Conservation (phyloP, 2,329 filamentous ascomycete genomes). For the Penicillium expansum region DNA sequence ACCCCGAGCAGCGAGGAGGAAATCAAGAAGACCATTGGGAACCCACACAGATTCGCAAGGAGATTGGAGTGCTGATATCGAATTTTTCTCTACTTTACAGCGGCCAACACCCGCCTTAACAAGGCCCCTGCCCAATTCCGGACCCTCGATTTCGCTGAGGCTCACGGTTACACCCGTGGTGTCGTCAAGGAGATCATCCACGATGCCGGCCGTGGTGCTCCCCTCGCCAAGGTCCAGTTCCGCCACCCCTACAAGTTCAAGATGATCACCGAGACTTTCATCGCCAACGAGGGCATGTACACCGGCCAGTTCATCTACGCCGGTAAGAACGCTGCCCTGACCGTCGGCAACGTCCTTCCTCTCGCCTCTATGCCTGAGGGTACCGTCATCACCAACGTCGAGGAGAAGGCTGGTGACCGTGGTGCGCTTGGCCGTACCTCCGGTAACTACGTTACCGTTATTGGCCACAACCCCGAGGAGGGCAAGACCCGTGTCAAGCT, state of each 20-base stretch:
- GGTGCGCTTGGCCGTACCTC: constrained; percentile 94
- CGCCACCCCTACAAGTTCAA: constrained; percentile 98
- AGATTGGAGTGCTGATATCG: constrained; percentile 35
- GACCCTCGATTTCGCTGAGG: constrained; percentile 92
- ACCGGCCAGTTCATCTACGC: constrained; percentile 99
- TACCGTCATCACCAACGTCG: constrained; percentile 98
- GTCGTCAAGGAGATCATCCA: constrained; percentile 99
- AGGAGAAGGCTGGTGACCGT: constrained; percentile 98
- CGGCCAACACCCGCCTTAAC: constrained; percentile 84
- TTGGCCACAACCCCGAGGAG: constrained; percentile 97
- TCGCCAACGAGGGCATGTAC: constrained; percentile 99
- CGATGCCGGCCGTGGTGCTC: constrained; percentile 96
- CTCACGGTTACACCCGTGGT: constrained; percentile 96
- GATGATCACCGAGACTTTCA: constrained; percentile 98
- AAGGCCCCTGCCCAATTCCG: constrained; percentile 96
- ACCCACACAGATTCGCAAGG: constrained; percentile 5
- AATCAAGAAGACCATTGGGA: constrained; percentile 6
- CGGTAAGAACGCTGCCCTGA: constrained; percentile 96
- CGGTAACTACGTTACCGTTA: constrained; percentile 98
- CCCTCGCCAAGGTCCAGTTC: constrained; percentile 95
- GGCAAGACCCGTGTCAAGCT: constrained; percentile 99
- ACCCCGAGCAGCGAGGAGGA: constrained; percentile 16
- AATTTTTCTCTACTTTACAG: constrained; percentile 44
- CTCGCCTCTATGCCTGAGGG: constrained; percentile 94
- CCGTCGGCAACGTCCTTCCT: constrained; percentile 95